Base-by-base conservation (phyloP, 179 eudicot species). In the Spergularia azorica region DNA sequence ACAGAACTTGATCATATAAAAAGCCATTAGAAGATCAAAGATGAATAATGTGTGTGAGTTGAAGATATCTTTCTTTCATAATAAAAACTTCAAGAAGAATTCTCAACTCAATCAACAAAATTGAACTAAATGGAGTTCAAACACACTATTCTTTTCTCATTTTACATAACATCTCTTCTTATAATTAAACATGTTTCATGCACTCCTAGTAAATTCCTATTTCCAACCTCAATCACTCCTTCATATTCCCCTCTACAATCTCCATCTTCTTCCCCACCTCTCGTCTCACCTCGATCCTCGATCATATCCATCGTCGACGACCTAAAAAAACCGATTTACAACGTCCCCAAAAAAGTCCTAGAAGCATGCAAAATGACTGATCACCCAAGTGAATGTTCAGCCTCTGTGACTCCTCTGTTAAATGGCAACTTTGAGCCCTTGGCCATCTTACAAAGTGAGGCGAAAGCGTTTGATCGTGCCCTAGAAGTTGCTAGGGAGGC, bases 331-430 rank as follows among this genome's bases (percentile, higher is more conserved):
- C 15, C 9, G 4, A 38, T 18, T 6, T 51, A 9, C 3, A 15
- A 75, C 12, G 64, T 63, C 18, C 80, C 80, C 36, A 43, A 18
- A 8, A n/a, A 77, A 21, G 71, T 77, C 0, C 38, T 32, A 12
- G 62, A 77, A 26, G 80, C 76, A 9, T 77, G 80, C 63, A 63
- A 70, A 39, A 70, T 61, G 14, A 71, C 80, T 0, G 76, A 71
- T 32, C 73, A 57, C n/a, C 75, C 75, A 5, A 38, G 2, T 1
- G 80, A 77, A 52, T 77, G 80, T 71, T 36, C 48, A 32, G 68
- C 70, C 20, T 26, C 80, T 1, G 56, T 77, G 14, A 4, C 61
- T 14, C 70, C 74, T 12, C 11, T 65, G 6, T 0, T 77, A 6
- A 52, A 16, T 2, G 70, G 60, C 20, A 62, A 77, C 10, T 0